These are phyloP conservation scores for Malassezia nana DNA, from an alignment of 1,284 basidiomycete species.

Conservation along the genomic window DNA sequence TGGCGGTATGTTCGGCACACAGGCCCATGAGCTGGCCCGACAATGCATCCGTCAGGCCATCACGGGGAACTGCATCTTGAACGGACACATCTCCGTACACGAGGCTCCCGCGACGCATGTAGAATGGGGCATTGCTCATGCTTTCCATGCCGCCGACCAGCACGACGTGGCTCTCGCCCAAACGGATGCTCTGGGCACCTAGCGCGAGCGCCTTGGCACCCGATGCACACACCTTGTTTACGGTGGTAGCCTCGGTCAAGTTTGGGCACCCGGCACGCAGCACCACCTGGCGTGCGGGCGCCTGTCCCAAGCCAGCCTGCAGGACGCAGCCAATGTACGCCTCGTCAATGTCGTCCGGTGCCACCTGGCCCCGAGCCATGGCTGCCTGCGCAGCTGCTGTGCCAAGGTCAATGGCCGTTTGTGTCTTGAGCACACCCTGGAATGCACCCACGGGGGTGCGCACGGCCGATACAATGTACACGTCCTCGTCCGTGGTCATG, in stretches of 20 bases:
- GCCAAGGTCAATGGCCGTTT: slow-evolving; percentile 86
- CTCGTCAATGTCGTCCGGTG: slow-evolving; percentile 76
- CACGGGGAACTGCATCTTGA: slow-evolving; percentile 76
- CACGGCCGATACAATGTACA: slow-evolving; percentile 86
- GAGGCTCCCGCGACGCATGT: slow-evolving; percentile 69
- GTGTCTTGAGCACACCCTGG: slow-evolving; percentile 74
- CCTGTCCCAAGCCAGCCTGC: slow-evolving; percentile 50
- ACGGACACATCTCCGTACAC: slow-evolving; percentile 79
- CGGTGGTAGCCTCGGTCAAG: slow-evolving; percentile 87
- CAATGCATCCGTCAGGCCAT: slow-evolving; percentile 60
- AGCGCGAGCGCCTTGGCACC: slow-evolving; percentile 52
- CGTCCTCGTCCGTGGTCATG: slow-evolving; percentile 52
- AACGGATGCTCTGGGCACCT: slow-evolving; percentile 50
- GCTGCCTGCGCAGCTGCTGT: slow-evolving; percentile 79
- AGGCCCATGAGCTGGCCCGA: slow-evolving; percentile 35
- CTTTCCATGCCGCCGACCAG: slow-evolving; percentile 52
- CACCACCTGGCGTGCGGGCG: slow-evolving; percentile 51
- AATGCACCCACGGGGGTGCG: slow-evolving; percentile 91
- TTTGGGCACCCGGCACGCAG: slow-evolving; percentile 79
- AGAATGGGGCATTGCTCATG: slow-evolving; percentile 55
- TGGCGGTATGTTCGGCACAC: slow-evolving; percentile 50
- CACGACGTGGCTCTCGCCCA: slow-evolving; percentile 50
- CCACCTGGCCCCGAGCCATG: slow-evolving; percentile 64
- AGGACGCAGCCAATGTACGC: slow-evolving; percentile 79
- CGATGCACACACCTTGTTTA: slow-evolving; percentile 63